Percentiles rank a stretch among this genome's conserved stretches.
Conservation (phyloP, 2,329 filamentous ascomycete genomes). For the Xylaria sp. region DNA sequence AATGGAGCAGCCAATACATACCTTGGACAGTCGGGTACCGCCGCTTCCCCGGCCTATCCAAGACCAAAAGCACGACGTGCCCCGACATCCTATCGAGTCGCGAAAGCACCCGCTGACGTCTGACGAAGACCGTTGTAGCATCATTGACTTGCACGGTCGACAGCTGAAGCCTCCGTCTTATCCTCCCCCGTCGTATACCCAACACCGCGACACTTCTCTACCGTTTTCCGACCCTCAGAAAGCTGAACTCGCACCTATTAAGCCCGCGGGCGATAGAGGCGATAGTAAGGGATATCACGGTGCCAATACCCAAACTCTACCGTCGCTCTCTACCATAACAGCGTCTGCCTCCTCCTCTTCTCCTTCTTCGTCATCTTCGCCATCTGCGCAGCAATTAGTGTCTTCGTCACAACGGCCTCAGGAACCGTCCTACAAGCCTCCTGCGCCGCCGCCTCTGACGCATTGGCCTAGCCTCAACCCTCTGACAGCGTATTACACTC, state of each 20-base stretch:
- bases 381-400: slow-evolving; percentile 14
- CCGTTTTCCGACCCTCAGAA: slow-evolving; percentile 44
- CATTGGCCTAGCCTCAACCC: slow-evolving; percentile 59
- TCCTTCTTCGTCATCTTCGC: slow-evolving; percentile 34
- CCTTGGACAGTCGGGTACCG: slow-evolving; percentile 52
- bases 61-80: slow-evolving; percentile 34
- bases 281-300: slow-evolving; percentile 30
- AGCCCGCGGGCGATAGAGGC: slow-evolving; percentile 38
- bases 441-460: slow-evolving; percentile 36
- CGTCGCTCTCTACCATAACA: slow-evolving; percentile 52
- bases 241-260: slow-evolving; percentile 53
- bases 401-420: slow-evolving; percentile 34
- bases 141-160: slow-evolving; percentile 39
- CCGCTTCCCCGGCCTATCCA: slow-evolving; percentile 43
- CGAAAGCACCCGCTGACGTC: slow-evolving; percentile 34
- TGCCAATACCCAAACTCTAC: slow-evolving; percentile 41
- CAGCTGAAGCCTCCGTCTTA: slow-evolving; percentile 44
- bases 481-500: slow-evolving; percentile 54
- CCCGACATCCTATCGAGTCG: slow-evolving; percentile 12
- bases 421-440: slow-evolving; percentile 37
- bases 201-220: slow-evolving; percentile 43
- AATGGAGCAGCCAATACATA: slow-evolving; percentile 45
- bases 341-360: slow-evolving; percentile 30
- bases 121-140: slow-evolving; percentile 22
- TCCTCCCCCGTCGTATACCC: slow-evolving; percentile 47